Percentiles rank a stretch among this genome's conserved stretches.
Conservation (phyloP, 2,329 filamentous ascomycete genomes). For the Atkinsonella texensis region DNA sequence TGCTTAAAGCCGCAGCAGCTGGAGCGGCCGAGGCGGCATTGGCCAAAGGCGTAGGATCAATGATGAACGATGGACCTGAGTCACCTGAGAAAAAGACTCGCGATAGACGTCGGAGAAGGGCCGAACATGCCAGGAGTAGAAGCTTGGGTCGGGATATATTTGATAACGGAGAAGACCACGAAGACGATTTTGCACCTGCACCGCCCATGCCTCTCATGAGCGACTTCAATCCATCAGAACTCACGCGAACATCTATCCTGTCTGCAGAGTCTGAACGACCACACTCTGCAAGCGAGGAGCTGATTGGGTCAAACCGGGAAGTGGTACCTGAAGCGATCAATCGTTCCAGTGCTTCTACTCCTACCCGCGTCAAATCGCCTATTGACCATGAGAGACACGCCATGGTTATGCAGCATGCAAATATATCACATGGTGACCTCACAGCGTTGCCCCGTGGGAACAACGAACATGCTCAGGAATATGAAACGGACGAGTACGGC, state of each 20-base stretch:
- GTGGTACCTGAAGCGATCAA: constrained; percentile 50
- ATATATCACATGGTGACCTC: constrained; percentile 47
- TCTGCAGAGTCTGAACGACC: constrained; percentile 69
- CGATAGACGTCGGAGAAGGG: constrained; percentile 37
- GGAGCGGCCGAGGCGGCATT: constrained; percentile 29
- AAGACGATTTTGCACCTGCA: constrained; percentile 36
- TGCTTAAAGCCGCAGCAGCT: constrained; percentile 31
- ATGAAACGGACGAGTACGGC: constrained; percentile 34
- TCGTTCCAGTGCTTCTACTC: constrained; percentile 47
- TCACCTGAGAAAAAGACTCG: constrained; percentile 39
- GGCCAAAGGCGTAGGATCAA: constrained; percentile 21
- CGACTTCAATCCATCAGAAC: constrained; percentile 71
- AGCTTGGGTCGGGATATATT: constrained; percentile 33
- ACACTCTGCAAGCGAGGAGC: constrained; percentile 52
- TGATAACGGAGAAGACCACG: constrained; percentile 36
- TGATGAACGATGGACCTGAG: constrained; percentile 28
- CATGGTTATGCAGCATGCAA: constrained; percentile 56
- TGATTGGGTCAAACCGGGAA: constrained; percentile 33
- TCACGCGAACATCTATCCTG: constrained; percentile 78
- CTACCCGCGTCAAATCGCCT: constrained; percentile 47
- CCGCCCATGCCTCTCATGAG: constrained; percentile 84
- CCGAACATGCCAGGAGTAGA: constrained; percentile 34
- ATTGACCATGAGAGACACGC: constrained; percentile 41
- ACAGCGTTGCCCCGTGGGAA: constrained; percentile 39
- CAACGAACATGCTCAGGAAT: constrained; percentile 31